Conservation (phyloP, 306 rosid genomes). For the Abrus precatorius region DNA sequence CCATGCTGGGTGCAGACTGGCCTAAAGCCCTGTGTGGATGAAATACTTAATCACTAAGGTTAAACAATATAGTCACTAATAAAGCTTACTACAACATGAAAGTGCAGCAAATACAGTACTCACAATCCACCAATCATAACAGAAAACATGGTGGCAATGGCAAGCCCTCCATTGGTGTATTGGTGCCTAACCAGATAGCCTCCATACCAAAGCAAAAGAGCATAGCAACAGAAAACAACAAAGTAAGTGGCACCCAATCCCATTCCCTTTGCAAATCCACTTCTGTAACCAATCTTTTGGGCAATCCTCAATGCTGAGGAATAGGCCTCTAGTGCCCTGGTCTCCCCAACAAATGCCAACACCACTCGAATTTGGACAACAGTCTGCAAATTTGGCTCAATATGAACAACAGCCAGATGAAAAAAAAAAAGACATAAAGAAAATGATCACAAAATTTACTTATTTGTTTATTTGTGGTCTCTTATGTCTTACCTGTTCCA, state of each 20-base stretch:
- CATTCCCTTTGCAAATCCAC: slow-evolving; percentile 87
- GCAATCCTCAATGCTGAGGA: slow-evolving; percentile 73
- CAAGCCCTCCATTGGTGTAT: slow-evolving; percentile 90
- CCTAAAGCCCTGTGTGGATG: slow-evolving; percentile 70
- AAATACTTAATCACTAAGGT: not conserved
- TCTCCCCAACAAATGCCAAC: slow-evolving; percentile 78
- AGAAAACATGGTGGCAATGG: slow-evolving; percentile 91
- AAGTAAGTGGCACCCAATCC: slow-evolving; percentile 95
- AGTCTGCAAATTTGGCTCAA: slow-evolving; percentile 64
- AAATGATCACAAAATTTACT: slow-evolving; percentile 6
- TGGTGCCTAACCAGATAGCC: slow-evolving; percentile 89
- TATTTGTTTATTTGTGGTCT: not conserved
- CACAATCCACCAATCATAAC: slow-evolving; percentile 94
- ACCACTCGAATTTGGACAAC: slow-evolving; percentile 87
- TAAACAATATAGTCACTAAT: not conserved
- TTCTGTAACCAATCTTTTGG: slow-evolving; percentile 79
- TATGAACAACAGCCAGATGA: slow-evolving; percentile 48
- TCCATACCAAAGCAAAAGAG: slow-evolving; percentile 92
- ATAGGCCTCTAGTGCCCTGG: slow-evolving; percentile 67
- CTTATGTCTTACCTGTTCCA: slow-evolving; percentile 69
- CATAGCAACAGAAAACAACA: slow-evolving; percentile 92
- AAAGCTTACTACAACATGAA: slow-evolving; percentile 13
- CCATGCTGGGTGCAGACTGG: slow-evolving; percentile 87
- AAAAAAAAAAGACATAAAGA: slow-evolving; percentile 33
- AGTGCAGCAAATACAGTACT: slow-evolving; percentile 47